phyloP scores from a whole-genome alignment of 2,329 filamentous ascomycete species.

The Bipolaris victoriae region DNA sequence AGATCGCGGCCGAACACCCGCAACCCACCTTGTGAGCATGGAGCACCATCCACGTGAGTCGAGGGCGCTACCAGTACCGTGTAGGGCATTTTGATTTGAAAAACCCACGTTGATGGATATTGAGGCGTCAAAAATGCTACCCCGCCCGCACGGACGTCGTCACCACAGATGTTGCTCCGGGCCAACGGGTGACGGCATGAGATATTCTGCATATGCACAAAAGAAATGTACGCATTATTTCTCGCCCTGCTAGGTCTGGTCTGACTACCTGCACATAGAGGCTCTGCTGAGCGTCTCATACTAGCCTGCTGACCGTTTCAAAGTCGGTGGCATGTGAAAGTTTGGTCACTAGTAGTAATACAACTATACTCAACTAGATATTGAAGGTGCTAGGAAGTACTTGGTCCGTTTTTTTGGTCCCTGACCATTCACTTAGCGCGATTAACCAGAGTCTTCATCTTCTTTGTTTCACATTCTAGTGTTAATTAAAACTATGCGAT shows the following conservation, averaged over 20 bases:
- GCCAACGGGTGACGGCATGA: neutral
- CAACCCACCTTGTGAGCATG: slow-evolving; percentile 1
- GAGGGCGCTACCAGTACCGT: neutral
- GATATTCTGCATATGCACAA: slow-evolving; percentile 1
- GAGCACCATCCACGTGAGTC: neutral
- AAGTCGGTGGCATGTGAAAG: neutral
- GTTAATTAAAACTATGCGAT: neutral
- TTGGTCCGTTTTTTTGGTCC: neutral
- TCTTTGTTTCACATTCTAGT: neutral
- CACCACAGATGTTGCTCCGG: neutral
- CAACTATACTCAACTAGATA: neutral
- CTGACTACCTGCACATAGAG: neutral
- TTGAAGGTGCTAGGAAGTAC: neutral
- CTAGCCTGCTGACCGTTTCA: neutral
- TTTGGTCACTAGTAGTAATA: neutral
- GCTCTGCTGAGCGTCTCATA: neutral
- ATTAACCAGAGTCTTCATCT: neutral
- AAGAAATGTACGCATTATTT: neutral
- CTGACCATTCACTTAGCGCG: neutral
- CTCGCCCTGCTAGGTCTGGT: neutral
- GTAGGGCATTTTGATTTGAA: neutral
- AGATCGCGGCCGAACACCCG: slow-evolving; percentile 21
- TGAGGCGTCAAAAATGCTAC: neutral
- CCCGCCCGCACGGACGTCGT: neutral
- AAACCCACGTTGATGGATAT: neutral